phyloP scores from a whole-genome alignment of 257 asterid species.

The Plantago ovata region DNA sequence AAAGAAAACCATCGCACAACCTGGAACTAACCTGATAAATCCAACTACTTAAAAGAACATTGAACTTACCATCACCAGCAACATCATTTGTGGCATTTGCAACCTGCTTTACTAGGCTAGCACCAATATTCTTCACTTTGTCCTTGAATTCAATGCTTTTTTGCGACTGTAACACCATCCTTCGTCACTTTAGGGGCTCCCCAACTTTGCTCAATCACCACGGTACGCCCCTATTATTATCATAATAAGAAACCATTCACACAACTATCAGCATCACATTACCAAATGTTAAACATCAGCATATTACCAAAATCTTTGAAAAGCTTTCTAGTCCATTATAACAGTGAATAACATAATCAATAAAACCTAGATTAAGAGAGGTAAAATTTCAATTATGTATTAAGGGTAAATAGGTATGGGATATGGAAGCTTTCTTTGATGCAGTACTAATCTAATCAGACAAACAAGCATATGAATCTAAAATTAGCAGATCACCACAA shows the following conservation, averaged over 20 bases:
- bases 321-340: too few relatives aligned
- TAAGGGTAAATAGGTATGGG: too few relatives aligned
- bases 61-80: constrained; percentile 92
- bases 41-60: background rate
- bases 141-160: constrained; percentile 93
- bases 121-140: constrained; percentile 83
- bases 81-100: constrained; percentile 98
- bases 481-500: too few relatives aligned
- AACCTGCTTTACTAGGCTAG: constrained; percentile 95
- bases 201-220: constrained; percentile 98
- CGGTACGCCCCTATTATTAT: constrained; percentile 75
- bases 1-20: background rate
- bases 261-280: background rate
- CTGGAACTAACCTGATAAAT: background rate
- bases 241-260: constrained; percentile 15
- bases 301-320: too few relatives aligned
- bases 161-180: constrained; percentile 98
- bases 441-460: too few relatives aligned
- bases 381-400: too few relatives aligned
- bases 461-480: too few relatives aligned
- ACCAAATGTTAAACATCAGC: background rate
- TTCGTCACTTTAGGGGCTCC: constrained; percentile 99
- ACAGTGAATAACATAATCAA: too few relatives aligned
- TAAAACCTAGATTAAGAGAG: too few relatives aligned
- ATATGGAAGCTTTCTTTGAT: too few relatives aligned